Percentiles rank a stretch among this genome's conserved stretches.
phyloP scores from a whole-genome alignment of 2,329 filamentous ascomycete genomes.

The Exophiala aquamarina region DNA sequence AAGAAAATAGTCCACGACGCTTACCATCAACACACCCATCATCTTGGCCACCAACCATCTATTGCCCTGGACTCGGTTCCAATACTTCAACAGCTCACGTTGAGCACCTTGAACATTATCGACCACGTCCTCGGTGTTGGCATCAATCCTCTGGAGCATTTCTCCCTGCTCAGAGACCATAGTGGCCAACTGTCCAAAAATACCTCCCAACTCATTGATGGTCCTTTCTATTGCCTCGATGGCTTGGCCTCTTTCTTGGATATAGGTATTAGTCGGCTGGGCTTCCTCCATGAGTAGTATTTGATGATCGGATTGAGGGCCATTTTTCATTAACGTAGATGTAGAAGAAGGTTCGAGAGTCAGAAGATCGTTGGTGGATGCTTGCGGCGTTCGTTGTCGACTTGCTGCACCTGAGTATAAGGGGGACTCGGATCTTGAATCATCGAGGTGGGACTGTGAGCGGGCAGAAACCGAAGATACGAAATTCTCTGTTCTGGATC shows the following conservation, averaged over 20 bases:
- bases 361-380: constrained; percentile 65
- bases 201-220: constrained; percentile 85
- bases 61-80: constrained; percentile 90
- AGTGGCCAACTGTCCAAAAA: constrained; percentile 89
- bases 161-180: constrained; percentile 98
- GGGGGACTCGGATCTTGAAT: constrained; percentile 76
- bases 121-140: constrained; percentile 95
- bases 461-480: constrained; percentile 84
- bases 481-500: constrained; percentile 92
- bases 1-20: constrained; percentile 12
- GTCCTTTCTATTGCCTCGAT: constrained; percentile 97
- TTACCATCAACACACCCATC: constrained; percentile 77
- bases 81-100: constrained; percentile 93
- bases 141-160: constrained; percentile 87
- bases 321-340: constrained; percentile 47
- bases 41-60: constrained; percentile 88
- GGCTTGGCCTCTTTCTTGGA: constrained; percentile 88
- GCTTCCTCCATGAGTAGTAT: constrained; percentile 92
- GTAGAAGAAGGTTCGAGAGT: constrained; percentile 71
- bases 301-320: constrained; percentile 74
- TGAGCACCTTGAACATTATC: constrained; percentile 98
- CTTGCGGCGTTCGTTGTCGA: constrained; percentile 60
- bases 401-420: constrained; percentile 74
- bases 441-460: constrained; percentile 60
- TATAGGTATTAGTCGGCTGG: constrained; percentile 80